Percentiles rank a stretch among this genome's conserved stretches.
Conservation (phyloP, 2,329 filamentous ascomycete genomes). For the Fusarium sp. region DNA sequence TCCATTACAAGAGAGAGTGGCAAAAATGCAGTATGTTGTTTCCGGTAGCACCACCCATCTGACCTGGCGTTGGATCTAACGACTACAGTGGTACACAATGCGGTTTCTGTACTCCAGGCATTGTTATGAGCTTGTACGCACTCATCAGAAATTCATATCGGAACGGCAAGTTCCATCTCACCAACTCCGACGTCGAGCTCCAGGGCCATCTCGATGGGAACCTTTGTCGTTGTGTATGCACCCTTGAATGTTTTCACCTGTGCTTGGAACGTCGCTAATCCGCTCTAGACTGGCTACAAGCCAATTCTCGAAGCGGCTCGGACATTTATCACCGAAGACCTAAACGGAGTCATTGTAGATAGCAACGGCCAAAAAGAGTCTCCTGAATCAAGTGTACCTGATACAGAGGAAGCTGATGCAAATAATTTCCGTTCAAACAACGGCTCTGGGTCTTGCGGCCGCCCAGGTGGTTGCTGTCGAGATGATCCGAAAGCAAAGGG, state of each 20-base stretch:
- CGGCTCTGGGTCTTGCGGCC: conserved; percentile 3
- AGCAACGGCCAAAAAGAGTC: not conserved
- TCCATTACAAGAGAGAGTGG: conserved; percentile 85
- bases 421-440: not conserved
- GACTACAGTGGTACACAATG: conserved; percentile 74
- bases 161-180: conserved; percentile 59
- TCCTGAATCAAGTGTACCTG: not conserved
- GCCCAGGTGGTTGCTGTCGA: conserved; percentile 12
- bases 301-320: conserved; percentile 12
- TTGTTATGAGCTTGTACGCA: conserved; percentile 95
- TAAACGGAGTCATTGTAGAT: not conserved
- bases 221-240: conserved; percentile 75
- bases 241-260: rapidly evolving
- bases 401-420: not conserved
- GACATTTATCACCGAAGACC: conserved; percentile 6
- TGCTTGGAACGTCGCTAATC: not conserved
- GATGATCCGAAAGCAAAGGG: not conserved
- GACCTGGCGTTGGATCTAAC: conserved; percentile 18
- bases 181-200: conserved; percentile 78
- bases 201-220: conserved; percentile 95
- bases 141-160: conserved; percentile 73
- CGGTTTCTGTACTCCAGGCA: conserved; percentile 90
- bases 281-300: conserved; percentile 11
- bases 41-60: not conserved
- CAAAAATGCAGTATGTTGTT: conserved; percentile 70